Evolutionary conservation across 2,329 filamentous ascomycete species (phyloP), one percentile per base, ranked within the genome.

Genomic region (Aspergillus sp.): DNA sequence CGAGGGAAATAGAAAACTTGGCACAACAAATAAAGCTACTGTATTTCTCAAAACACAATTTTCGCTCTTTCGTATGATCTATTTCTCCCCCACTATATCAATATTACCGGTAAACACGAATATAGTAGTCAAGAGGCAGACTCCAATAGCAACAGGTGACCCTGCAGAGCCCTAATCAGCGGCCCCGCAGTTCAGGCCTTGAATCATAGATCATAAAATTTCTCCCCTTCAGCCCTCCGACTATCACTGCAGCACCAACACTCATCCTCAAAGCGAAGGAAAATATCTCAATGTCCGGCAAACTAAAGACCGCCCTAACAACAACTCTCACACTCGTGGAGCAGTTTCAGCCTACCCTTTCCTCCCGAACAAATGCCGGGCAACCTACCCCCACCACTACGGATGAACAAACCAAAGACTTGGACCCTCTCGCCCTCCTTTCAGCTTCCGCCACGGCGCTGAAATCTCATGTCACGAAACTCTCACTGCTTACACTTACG

Each of bases 401-500:
- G 11, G 54, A 34, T 30, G 51, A 48, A 38, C 25, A 45, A n/a
- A 34, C 28, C 46, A 48, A 59, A 38, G 45, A 43, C 15, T 31
- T 43, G 17, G 76, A 79, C 57, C 75, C 78, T n/a, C 84, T 97
- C 25, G 79, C 87, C 15, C 83, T 94, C 61, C 87, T 93, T 38
- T 85, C 86, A 69, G 89, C 93, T 69, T 85, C 91, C 0, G 86
- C 91, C 0, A 85, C 84, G 28, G 83, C 96, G 5, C 86, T 97
- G 62, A 89, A 87, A 73, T 91, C 93, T 0, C 92, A 97, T 73
- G 86, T 89, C 1, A 97, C 93, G 6, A 97, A 96, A 65, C 83
- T 97, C 28, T 94, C 91, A 0, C 88, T 97, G 0, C 85, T 98
- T 13, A 86, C 95, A 1, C 90, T 96, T 71, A 97, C 91, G 71